These are phyloP conservation scores for Nidularia pulvinata DNA, from an alignment of 768 basidiomycete species.

Conservation along the genomic window DNA sequence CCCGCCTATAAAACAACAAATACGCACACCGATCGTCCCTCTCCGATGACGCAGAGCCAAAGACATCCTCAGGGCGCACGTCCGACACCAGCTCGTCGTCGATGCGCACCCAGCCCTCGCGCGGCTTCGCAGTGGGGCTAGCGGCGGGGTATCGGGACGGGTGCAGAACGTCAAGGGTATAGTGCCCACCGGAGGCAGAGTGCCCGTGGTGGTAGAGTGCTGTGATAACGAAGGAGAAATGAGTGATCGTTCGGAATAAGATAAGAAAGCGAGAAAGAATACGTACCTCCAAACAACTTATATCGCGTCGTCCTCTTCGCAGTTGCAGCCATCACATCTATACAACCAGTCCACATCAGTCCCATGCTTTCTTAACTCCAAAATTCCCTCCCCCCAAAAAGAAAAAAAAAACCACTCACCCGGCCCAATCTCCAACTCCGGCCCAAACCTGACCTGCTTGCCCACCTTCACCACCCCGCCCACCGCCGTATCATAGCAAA, in stretches of 20 bases:
- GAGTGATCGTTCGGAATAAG: too few species aligned
- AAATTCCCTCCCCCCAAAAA: too few species aligned
- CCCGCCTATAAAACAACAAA: slow-evolving; percentile 79
- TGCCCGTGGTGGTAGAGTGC: slow-evolving; percentile 94
- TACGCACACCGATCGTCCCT: slow-evolving; percentile 71
- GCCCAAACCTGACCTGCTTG: slow-evolving; percentile 78
- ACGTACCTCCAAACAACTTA: slow-evolving; percentile 86
- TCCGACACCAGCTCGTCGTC: slow-evolving; percentile 91
- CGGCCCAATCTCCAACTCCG: slow-evolving; percentile 74
- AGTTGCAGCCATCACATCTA: slow-evolving; percentile 63
- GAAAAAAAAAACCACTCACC: slow-evolving; percentile 38
- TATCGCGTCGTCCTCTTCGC: slow-evolving; percentile 57
- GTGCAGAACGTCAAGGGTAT: slow-evolving; percentile 89
- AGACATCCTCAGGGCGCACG: slow-evolving; percentile 74
- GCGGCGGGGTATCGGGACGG: slow-evolving; percentile 54
- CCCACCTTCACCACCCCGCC: slow-evolving; percentile 84
- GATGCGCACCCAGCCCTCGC: slow-evolving; percentile 87
- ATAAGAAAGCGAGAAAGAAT: too few species aligned
- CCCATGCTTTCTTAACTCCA: neutral
- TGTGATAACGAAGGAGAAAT: too few species aligned
- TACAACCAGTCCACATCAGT: neutral
- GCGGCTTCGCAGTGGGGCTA: slow-evolving; percentile 29
- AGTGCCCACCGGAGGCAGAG: slow-evolving; percentile 92
- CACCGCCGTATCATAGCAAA: slow-evolving; percentile 77
- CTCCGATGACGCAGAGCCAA: slow-evolving; percentile 53